A percentile compares a stretch with the other conserved stretches of the same genome.
Conservation (phyloP, 1,284 basidiomycete species). For the Ustilago nuda region DNA sequence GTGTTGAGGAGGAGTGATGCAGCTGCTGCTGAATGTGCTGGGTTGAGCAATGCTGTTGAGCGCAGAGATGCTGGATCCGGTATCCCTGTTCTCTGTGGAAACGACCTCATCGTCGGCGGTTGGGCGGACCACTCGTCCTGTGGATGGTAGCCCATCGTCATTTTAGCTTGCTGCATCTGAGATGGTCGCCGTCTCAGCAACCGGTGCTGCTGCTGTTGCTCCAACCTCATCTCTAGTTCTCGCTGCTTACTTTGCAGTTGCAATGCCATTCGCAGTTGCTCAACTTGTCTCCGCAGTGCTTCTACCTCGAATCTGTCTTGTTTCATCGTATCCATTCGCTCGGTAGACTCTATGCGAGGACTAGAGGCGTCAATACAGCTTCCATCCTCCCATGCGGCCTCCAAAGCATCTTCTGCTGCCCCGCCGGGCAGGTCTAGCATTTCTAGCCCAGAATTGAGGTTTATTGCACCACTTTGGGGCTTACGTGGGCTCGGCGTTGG, state of each 20-base stretch:
- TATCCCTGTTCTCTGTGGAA: background rate
- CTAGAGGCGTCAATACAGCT: constrained; percentile 23
- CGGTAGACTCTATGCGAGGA: constrained; percentile 3
- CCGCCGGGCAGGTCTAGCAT: background rate
- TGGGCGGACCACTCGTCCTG: background rate
- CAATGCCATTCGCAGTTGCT: constrained; percentile 49
- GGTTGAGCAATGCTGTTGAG: constrained; percentile 3
- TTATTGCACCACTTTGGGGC: background rate
- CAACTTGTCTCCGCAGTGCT: constrained; percentile 37
- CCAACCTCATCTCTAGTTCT: constrained; percentile 4
- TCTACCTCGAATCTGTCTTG: constrained; percentile 36
- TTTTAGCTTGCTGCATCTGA: constrained; percentile 6
- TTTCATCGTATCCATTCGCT: too few species aligned
- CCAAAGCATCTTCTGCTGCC: constrained; percentile 4
- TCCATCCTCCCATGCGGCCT: constrained; percentile 37
- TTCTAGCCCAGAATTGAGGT: background rate
- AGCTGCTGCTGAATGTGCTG: constrained; percentile 4
- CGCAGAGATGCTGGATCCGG: background rate
- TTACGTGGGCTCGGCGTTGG: constrained; percentile 14
- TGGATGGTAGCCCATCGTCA: background rate
- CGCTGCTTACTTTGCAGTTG: constrained; percentile 27
- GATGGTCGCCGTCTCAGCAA: background rate
- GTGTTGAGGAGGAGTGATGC: constrained; percentile 2
- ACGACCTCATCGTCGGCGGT: background rate
- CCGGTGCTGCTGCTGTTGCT: constrained; percentile 8